Evolutionary conservation across 805 yeast species (phyloP).

Genomic region (Yamadazyma akitaensis): DNA sequence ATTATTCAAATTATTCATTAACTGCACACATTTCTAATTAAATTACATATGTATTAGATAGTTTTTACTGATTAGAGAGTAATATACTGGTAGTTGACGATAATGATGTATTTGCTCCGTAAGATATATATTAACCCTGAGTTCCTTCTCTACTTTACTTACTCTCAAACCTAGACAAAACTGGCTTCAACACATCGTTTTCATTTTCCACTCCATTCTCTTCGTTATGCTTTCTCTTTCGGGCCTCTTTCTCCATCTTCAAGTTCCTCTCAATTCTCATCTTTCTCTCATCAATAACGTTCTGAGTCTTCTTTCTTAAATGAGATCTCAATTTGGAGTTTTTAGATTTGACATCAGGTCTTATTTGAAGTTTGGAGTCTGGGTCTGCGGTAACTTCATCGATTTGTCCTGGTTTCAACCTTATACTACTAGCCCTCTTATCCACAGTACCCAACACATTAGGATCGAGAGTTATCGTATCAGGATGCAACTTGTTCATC

Average conservation of each 20-base stretch:
- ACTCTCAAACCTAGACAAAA: slow-evolving; percentile 45
- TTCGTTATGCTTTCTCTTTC: slow-evolving; percentile 49
- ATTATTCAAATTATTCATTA: slow-evolving; percentile 41
- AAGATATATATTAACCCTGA: neutral
- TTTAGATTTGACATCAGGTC: slow-evolving; percentile 71
- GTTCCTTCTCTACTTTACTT: no score
- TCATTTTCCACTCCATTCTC: slow-evolving; percentile 48
- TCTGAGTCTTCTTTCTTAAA: slow-evolving; percentile 77
- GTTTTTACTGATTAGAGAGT: neutral
- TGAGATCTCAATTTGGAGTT: slow-evolving; percentile 80
- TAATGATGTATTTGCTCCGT: neutral
- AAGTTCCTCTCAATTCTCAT: slow-evolving; percentile 71
- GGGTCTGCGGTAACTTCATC: slow-evolving; percentile 35
- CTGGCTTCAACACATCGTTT: slow-evolving; percentile 50
- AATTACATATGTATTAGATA: neutral
- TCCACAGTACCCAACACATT: slow-evolving; percentile 81
- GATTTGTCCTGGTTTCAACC: slow-evolving; percentile 62
- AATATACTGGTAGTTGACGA: no score
- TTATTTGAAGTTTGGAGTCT: slow-evolving; percentile 51
- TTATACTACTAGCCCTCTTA: slow-evolving; percentile 55
- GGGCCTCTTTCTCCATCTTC: slow-evolving; percentile 66
- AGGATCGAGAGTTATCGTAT: slow-evolving; percentile 90
- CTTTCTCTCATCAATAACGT: slow-evolving; percentile 83
- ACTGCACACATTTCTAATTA: slow-evolving; percentile 20
- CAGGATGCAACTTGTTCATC: slow-evolving; percentile 86